These are phyloP conservation scores for Globisporangium spiculum DNA, from an alignment of 352 stramenopile species.

Conservation along the genomic window DNA sequence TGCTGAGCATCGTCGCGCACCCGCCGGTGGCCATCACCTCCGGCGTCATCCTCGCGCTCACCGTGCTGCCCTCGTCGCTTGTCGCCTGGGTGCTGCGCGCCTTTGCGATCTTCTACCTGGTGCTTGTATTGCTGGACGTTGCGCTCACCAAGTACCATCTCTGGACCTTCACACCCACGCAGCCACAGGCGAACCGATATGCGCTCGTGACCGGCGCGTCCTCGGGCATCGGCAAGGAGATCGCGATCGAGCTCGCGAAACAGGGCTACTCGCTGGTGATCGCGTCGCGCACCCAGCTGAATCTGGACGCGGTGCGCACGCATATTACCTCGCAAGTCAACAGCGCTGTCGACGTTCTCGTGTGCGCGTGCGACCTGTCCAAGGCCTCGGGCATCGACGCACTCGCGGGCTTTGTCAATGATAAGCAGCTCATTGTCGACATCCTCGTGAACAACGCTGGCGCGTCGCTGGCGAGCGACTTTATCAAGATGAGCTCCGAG, in stretches of 20 bases:
- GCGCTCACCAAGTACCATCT: slow-evolving; percentile 47
- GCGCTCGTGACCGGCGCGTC: slow-evolving; percentile 76
- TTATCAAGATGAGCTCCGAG: slow-evolving; percentile 21
- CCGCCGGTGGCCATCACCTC: slow-evolving; percentile 15
- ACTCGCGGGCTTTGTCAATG: slow-evolving; percentile 48
- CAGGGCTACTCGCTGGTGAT: slow-evolving; percentile 80
- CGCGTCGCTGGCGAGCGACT: slow-evolving; percentile 36
- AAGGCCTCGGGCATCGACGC: slow-evolving; percentile 46
- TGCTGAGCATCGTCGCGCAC: slow-evolving; percentile 30
- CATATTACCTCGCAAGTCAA: slow-evolving; percentile 69
- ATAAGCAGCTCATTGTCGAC: slow-evolving; percentile 67
- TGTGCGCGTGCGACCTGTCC: slow-evolving; percentile 58
- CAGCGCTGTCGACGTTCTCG: slow-evolving; percentile 47
- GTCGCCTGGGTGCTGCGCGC: slow-evolving; percentile 6
- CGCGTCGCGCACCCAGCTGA: slow-evolving; percentile 46
- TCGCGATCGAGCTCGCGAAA: slow-evolving; percentile 74
- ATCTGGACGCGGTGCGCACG: slow-evolving; percentile 64
- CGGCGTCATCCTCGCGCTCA: slow-evolving; percentile 24
- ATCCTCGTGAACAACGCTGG: slow-evolving; percentile 87
- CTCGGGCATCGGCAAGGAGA: slow-evolving; percentile 68
- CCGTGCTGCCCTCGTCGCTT: slow-evolving; percentile 14
- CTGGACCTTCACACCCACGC: slow-evolving; percentile 51
- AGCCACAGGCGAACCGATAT: slow-evolving; percentile 52
- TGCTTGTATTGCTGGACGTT: slow-evolving; percentile 48
- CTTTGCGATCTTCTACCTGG: slow-evolving; percentile 44